Base-by-base conservation (phyloP, 139 green algal species). In the Monoraphidium neglectum region DNA sequence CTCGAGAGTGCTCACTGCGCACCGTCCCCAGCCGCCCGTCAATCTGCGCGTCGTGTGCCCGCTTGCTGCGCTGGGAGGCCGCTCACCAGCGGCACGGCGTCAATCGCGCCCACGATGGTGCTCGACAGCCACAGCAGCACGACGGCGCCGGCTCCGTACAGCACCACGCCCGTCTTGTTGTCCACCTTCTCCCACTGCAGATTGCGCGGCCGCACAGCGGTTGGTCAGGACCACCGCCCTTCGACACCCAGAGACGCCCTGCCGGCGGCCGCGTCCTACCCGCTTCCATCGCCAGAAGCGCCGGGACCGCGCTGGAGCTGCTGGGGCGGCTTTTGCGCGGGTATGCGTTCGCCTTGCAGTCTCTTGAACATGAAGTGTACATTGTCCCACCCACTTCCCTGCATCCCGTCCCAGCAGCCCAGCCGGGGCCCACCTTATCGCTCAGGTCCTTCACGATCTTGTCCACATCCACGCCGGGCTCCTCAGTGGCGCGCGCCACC, bases 51-150 rank as follows among this genome's bases (percentile, higher is more conserved):
- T n/a, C n/a, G n/a, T n/a, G n/a, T n/a, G 51, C 18, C 51, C 51
- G 21, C 21, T 21, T 18, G 51, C 51, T 21, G 18, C 21, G 51
- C 49, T 49, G 24, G 4, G n/a, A 2, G 57, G 21, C 4, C 26
- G 65, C 88, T 68, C 68, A 98, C 94, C 87, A 99, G 80, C 3
- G 96, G 96, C 13, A 99, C 81, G 62, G 69, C 61, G 90, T 99
- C 97, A 32, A 99, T 89, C 10, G 95, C 94, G 28, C 86, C 84
- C 10, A 99, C 90, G 49, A 99, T 76, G 59, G 92, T 95, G 82
- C 83, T 89, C 13, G 91, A 92, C 23, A 99, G 82, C 93, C 94
- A 99, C 32, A 99, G 73, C 1, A 87, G 83, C 0, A 95, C 86
- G 0, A 99, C 62, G 47, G 90, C 92, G 37, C 92, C 96, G 3